Base-by-base conservation (phyloP, 2,329 filamentous ascomycete genomes). In the Cercospora janseana region DNA sequence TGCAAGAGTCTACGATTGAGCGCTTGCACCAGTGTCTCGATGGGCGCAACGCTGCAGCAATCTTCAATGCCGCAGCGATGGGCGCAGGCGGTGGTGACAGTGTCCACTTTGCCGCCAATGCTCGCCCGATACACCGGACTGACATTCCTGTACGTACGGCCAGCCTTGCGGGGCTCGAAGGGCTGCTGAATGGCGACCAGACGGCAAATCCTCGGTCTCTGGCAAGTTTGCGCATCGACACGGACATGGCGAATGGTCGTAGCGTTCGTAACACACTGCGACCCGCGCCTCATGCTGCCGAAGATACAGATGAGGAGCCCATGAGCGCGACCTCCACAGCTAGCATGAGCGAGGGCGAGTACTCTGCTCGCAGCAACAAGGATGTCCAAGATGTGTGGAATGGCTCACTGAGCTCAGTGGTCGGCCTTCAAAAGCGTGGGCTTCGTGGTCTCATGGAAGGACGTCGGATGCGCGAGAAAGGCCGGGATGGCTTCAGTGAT, bases 1-100 rank as follows among this genome's bases (percentile, higher is more conserved):
- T 98, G 2, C 76, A 97, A 1, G 93, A 98, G 72, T 89, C 89
- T 0, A 88, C 94, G 1, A 88, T 97, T 7, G 90, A 97, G 69
- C 82, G 92, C 6, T 77, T 98, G 0, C 93, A 98, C 64, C 80
- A 87, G 23, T 81, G 94, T 0, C 80, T 98, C 3, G 93, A 98
- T 67, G 93, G 88, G 40, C 81, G 92, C 38, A 98, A 97, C 60
- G 92, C 93, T 0, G 93, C 93, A 0, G 93, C 93, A 4, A 91
- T 98, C 0, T 98, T 98, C 76, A 98, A 98, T 59, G 93, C 93
- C 0, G 93, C 92, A 0, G 93, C 93, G 46, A 97, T 97, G 93
- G 93, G 91, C 0, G 93, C 93, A 1, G 93, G 93, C 8, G 91
- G 93, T 20, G 93, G 93, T 0, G 82, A 90, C 40, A 87, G 88